Evolutionary conservation across 1,139 yeast species (phyloP).

Genomic region (Sugiyamaella castrensis): DNA sequence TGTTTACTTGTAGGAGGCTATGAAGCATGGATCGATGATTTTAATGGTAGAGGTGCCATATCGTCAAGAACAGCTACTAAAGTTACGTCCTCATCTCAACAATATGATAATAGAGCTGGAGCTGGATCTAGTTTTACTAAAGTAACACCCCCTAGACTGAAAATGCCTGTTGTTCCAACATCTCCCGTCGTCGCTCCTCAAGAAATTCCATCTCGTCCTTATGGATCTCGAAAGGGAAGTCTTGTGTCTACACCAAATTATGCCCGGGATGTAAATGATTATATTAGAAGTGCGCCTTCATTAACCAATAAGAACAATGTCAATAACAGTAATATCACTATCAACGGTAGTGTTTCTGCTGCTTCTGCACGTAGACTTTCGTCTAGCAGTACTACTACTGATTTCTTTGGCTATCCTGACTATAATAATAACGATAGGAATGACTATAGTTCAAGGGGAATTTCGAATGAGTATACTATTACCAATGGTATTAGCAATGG

Average conservation of each 20-base stretch:
- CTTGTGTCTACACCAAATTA: conserved; percentile 41
- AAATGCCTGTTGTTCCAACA: conserved; percentile 4
- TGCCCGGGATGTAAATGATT: conserved; percentile 46
- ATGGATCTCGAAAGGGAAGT: conserved; percentile 33
- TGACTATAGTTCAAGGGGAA: too few relatives aligned
- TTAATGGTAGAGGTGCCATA: conserved; percentile 28
- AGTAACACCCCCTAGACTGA: background rate
- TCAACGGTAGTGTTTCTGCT: background rate
- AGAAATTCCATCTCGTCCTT: conserved; percentile 30
- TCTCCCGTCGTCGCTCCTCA: conserved; percentile 21
- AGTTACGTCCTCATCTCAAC: background rate
- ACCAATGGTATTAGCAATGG: background rate
- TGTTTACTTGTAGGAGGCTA: conserved; percentile 57
- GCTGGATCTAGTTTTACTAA: background rate
- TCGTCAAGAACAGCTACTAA: background rate
- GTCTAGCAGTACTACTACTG: too few relatives aligned
- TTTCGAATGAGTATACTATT: background rate
- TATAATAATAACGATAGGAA: too few relatives aligned
- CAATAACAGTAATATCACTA: background rate
- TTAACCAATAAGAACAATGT: background rate
- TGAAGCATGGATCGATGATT: conserved; percentile 44
- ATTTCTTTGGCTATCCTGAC: too few relatives aligned
- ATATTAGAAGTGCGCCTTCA: conserved; percentile 37
- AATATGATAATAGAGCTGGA: background rate
- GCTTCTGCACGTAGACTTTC: too few relatives aligned